Conservation (phyloP, 23 red algal genomes). For the Gracilaria vermiculophylla region DNA sequence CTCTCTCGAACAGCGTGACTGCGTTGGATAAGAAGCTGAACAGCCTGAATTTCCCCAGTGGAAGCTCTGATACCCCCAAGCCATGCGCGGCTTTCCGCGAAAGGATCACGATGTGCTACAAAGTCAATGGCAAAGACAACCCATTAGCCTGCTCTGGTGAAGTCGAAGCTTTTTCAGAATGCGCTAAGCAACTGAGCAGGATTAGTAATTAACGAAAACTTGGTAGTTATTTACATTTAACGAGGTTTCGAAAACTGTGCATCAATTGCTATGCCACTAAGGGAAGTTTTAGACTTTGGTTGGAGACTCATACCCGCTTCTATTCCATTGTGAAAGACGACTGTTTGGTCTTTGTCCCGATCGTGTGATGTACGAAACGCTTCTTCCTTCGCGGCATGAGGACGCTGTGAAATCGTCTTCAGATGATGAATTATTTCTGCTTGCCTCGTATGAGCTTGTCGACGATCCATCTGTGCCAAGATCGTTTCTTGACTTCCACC, state of each 20-base stretch:
- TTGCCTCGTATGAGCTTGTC: background rate
- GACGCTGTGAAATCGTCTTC: background rate
- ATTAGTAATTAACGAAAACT: slow-evolving; percentile 34
- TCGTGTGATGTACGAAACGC: background rate
- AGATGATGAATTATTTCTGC: background rate
- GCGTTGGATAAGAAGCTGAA: slow-evolving; percentile 34
- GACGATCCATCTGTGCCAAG: background rate
- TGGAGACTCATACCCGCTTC: background rate
- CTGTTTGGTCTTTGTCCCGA: background rate
- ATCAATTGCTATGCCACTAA: slow-evolving; percentile 3
- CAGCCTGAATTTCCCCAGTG: slow-evolving; percentile 10
- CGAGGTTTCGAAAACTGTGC: slow-evolving; percentile 9
- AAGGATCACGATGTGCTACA: slow-evolving; percentile 47
- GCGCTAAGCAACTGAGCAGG: slow-evolving; percentile 54
- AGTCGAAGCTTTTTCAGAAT: slow-evolving; percentile 64
- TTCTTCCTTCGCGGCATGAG: background rate
- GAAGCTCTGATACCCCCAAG: background rate
- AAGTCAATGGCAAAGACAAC: slow-evolving; percentile 49
- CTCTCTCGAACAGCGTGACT: background rate
- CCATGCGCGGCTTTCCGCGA: slow-evolving; percentile 50
- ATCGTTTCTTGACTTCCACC: slow-evolving; percentile 16
- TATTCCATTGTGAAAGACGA: background rate
- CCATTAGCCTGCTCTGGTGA: slow-evolving; percentile 38
- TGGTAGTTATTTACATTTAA: slow-evolving; percentile 28
- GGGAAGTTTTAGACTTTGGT: background rate